Evolutionary conservation across 2,329 filamentous ascomycete genomes (phyloP), one percentile per base, ranked within the genome.

Genomic region (Alternaria panax): DNA sequence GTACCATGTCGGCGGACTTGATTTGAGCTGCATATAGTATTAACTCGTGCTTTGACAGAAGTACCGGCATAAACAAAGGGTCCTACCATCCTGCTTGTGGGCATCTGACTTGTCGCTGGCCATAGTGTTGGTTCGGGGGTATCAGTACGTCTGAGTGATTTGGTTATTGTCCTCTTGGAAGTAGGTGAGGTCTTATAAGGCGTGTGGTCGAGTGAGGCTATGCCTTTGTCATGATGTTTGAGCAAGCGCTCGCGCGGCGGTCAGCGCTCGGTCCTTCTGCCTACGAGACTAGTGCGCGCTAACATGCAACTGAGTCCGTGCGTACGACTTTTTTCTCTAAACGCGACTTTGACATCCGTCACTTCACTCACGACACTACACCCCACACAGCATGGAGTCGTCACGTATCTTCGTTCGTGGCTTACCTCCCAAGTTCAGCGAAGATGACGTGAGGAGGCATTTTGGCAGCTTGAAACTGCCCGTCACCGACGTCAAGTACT

Each of bases 1-100:
- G 80, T 86, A 98, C 95, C 95, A 99, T 99, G 78, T 99, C 95
- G 60, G 92, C 94, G 71, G 93, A 97, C 85, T 99, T 99, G 81
- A 99, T 90, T 82, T 97, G 93, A 65, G 92, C 95, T 99, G 75
- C 67, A 72, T 47, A 62, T 51, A 52, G 59, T 59, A 64, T 79
- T 65, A 78, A 73, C 66, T 64, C 42, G 60, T 59, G 52, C 50
- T 56, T 32, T 57, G 59, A 43, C 42, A 52, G 41, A 53, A 38
- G 50, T 56, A 53, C 45, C 53, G 54, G 55, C 43, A 55, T 55
- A 48, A 59, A 61, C 56, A 63, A 55, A 59, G 51, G 57, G 81
- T 91, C 90, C 56, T 66, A 74, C 75, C 75, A 63, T 77, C 75
- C 63, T 75, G 74, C 74, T 76, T 76, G 60, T 70, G 65, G 34